Percentiles rank a stretch among this genome's conserved stretches.
phyloP scores from a whole-genome alignment of 2,329 filamentous ascomycete genomes.

The Cladosporium sphaerospermum region DNA sequence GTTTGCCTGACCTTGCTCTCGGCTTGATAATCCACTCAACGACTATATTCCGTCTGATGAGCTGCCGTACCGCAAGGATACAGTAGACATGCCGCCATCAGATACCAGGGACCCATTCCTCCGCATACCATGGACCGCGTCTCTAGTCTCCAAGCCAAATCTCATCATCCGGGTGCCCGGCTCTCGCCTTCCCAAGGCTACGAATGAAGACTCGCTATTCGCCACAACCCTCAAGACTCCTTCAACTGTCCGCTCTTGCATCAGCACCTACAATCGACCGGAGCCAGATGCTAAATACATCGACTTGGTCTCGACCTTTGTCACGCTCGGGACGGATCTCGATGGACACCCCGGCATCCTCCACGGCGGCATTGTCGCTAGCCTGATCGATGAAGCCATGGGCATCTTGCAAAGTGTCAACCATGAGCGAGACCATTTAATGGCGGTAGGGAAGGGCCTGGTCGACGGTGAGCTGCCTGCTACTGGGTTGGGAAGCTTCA shows the following conservation, averaged over 20 bases:
- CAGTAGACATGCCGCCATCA: constrained; percentile 14
- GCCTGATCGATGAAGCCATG: constrained; percentile 54
- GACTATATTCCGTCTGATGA: too few relatives aligned
- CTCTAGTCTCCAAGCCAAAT: constrained; percentile 26
- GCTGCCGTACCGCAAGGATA: too few relatives aligned
- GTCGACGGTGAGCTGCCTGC: constrained; percentile 21
- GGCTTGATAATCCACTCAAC: too few relatives aligned
- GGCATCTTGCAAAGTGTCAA: constrained; percentile 46
- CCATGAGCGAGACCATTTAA: constrained; percentile 21
- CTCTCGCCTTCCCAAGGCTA: constrained; percentile 34
- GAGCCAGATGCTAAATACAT: constrained; percentile 25
- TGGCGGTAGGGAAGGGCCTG: constrained; percentile 4
- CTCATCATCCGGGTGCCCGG: constrained; percentile 35
- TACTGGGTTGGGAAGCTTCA: constrained; percentile 34
- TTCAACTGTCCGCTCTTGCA: constrained; percentile 43
- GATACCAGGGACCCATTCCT: constrained; percentile 26
- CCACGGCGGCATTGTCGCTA: constrained; percentile 54
- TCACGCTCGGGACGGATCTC: constrained; percentile 46
- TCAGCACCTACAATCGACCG: constrained; percentile 38
- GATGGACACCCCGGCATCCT: constrained; percentile 48
- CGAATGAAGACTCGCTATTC: constrained; percentile 47
- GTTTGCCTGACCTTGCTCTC: too few relatives aligned
- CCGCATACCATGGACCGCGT: constrained; percentile 28
- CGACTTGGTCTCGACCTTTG: constrained; percentile 33
- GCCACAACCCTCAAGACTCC: constrained; percentile 47